phyloP scores from a whole-genome alignment of 2,329 filamentous ascomycete species.

The Nigrospora osmanthi region DNA sequence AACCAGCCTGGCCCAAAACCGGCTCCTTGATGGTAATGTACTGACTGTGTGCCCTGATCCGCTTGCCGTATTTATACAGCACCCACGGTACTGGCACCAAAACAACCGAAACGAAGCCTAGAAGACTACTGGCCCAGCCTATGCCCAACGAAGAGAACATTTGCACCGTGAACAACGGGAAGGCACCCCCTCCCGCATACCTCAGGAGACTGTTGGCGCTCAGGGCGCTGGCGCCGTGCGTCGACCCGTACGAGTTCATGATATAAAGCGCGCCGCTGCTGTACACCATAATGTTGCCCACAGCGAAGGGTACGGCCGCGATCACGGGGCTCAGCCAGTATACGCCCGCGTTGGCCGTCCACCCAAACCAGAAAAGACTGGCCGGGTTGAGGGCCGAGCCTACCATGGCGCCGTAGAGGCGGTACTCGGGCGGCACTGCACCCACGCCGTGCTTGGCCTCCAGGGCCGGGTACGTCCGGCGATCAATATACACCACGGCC shows the following conservation, averaged over 20 bases:
- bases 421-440: constrained; percentile 43
- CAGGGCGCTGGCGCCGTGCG: constrained; percentile 48
- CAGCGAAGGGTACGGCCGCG: constrained; percentile 48
- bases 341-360: constrained; percentile 37
- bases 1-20: too few relatives aligned
- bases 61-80: constrained; percentile 39
- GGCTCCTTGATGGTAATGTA: constrained; percentile 12
- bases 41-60: constrained; percentile 28
- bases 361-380: constrained; percentile 53
- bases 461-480: constrained; percentile 31
- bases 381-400: constrained; percentile 45
- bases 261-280: constrained; percentile 28
- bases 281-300: constrained; percentile 54
- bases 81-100: constrained; percentile 45
- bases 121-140: constrained; percentile 36
- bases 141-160: constrained; percentile 35
- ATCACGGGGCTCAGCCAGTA: constrained; percentile 43
- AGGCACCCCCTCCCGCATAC: constrained; percentile 46
- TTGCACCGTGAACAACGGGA: constrained; percentile 54
- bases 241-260: constrained; percentile 46
- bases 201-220: constrained; percentile 52
- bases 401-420: constrained; percentile 51
- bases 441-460: constrained; percentile 22
- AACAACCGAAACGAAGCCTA: constrained; percentile 37
- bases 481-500: constrained; percentile 30